A percentile compares a stretch with the other conserved stretches of the same genome.
Evolutionary conservation across 2,329 filamentous ascomycete genomes (phyloP).

Genomic region (Pseudocercospora cruenta): DNA sequence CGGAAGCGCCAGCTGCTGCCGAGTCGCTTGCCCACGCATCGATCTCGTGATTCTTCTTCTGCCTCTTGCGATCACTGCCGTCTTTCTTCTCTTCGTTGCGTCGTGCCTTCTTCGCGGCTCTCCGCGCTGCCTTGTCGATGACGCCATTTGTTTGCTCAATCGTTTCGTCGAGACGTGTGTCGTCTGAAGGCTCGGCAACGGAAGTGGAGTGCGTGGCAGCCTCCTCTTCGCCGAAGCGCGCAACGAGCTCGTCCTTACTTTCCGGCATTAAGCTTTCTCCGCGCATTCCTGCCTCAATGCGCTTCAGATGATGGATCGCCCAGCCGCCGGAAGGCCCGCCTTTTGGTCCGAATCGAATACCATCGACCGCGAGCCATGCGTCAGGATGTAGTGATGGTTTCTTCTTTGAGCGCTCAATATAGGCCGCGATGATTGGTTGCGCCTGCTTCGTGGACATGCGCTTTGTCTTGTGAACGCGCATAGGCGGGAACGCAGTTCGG

Average conservation of each 20-base stretch:
- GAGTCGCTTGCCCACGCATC: constrained; percentile 27
- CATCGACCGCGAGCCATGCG: constrained; percentile 47
- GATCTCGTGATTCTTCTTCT: constrained; percentile 29
- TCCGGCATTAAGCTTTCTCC: constrained; percentile 56
- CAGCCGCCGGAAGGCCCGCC: constrained; percentile 51
- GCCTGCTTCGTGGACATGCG: constrained; percentile 12
- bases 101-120: constrained; percentile 22
- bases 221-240: constrained; percentile 43
- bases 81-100: constrained; percentile 23
- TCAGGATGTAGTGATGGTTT: constrained; percentile 55
- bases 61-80: constrained; percentile 16
- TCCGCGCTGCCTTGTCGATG: constrained; percentile 19
- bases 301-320: constrained; percentile 57
- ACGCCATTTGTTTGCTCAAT: constrained; percentile 17
- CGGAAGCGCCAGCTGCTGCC: constrained; percentile 13
- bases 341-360: constrained; percentile 47
- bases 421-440: constrained; percentile 40
- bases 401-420: constrained; percentile 45
- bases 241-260: constrained; percentile 39
- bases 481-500: constrained; percentile 13
- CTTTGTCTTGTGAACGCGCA: constrained; percentile 14
- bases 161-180: constrained; percentile 30
- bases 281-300: constrained; percentile 56
- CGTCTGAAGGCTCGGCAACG: constrained; percentile 21
- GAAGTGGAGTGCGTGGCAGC: constrained; percentile 22